Conservation (phyloP, 1,284 basidiomycete species). For the Termitomyces sp. region DNA sequence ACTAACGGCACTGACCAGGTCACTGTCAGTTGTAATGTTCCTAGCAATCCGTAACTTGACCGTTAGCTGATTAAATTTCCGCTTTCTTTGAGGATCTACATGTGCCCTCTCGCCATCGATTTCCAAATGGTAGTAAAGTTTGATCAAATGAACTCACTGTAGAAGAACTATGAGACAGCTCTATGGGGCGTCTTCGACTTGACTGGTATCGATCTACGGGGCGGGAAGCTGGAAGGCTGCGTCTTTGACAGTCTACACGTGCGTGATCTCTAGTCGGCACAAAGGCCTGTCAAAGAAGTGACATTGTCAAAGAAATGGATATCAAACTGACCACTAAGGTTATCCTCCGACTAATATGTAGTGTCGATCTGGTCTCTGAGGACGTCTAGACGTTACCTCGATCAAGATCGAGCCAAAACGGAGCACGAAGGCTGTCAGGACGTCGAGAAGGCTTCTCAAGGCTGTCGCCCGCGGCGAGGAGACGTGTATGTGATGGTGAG, state of each 20-base stretch:
- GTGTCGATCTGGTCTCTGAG: neutral
- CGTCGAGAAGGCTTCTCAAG: neutral
- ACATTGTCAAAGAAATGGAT: neutral
- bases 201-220: neutral
- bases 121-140: neutral
- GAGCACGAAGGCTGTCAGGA: neutral
- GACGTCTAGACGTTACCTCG: neutral
- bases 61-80: neutral
- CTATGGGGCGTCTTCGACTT: neutral
- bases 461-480: neutral
- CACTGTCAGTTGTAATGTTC: neutral
- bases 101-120: neutral
- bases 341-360: neutral
- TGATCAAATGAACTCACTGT: conserved; percentile 4
- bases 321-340: neutral
- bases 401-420: conserved; percentile 1
- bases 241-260: neutral
- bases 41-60: neutral
- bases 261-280: neutral
- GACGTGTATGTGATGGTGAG: conserved; percentile 3
- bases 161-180: neutral
- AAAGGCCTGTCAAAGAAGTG: neutral
- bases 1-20: conserved; percentile 3
- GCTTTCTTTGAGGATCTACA: conserved; percentile 3
- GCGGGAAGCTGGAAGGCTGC: neutral